These are phyloP conservation scores for Colletotrichum musae DNA, from an alignment of 2,329 filamentous ascomycete genomes.

Conservation along the genomic window DNA sequence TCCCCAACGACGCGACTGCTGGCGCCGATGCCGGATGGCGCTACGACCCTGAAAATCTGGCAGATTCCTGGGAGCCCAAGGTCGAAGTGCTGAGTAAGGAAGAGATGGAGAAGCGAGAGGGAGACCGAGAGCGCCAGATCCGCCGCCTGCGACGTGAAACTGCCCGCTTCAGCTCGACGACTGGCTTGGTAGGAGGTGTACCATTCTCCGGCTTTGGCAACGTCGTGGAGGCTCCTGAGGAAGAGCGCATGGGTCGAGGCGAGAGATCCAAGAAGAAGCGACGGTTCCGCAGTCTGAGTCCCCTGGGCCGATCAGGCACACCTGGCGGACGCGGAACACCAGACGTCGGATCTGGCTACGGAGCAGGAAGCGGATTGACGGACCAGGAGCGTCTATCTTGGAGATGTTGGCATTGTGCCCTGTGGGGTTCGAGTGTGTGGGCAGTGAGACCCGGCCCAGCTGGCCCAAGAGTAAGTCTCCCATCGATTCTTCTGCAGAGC, in stretches of 20 bases:
- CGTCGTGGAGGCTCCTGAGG: conserved; percentile 64
- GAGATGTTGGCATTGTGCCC: conserved; percentile 89
- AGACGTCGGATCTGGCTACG: conserved; percentile 78
- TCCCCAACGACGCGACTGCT: conserved; percentile 91
- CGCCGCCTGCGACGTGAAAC: conserved; percentile 90
- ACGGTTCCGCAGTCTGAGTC: conserved; percentile 89
- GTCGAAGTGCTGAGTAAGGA: conserved; percentile 89
- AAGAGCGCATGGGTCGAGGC: conserved; percentile 91
- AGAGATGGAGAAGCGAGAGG: conserved; percentile 97
- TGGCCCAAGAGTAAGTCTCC: conserved; percentile 81
- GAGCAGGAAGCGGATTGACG: conserved; percentile 76
- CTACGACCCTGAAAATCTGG: conserved; percentile 92
- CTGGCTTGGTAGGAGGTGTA: conserved; percentile 83
- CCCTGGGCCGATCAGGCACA: conserved; percentile 77
- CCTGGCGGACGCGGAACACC: conserved; percentile 84
- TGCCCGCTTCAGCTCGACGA: conserved; percentile 89
- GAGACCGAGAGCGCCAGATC: conserved; percentile 92
- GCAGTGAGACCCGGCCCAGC: conserved; percentile 92
- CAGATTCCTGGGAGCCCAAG: conserved; percentile 87
- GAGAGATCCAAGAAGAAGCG: conserved; percentile 97
- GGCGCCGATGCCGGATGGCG: conserved; percentile 91
- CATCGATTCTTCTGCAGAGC: conserved; percentile 40
- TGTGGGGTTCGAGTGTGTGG: conserved; percentile 94
- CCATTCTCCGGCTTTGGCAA: conserved; percentile 70
- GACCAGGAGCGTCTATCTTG: conserved; percentile 86